A percentile compares a stretch with the other conserved stretches of the same genome.
These are phyloP conservation scores for Favolaschia claudopus DNA, from an alignment of 768 basidiomycete species.

Conservation along the genomic window DNA sequence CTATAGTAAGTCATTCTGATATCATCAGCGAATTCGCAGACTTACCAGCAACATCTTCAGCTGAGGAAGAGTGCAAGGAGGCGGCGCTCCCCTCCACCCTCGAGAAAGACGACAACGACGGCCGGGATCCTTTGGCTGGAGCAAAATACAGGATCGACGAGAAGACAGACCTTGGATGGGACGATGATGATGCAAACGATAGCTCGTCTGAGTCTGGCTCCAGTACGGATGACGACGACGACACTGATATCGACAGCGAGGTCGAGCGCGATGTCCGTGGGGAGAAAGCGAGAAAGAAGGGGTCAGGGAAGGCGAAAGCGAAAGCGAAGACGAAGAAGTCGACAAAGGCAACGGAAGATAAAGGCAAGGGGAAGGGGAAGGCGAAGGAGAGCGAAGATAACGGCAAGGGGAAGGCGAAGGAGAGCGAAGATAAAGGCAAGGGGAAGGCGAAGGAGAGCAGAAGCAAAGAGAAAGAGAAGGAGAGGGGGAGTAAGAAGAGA, in stretches of 20 bases:
- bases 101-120: not conserved
- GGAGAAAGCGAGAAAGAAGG: not conserved
- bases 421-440: not conserved
- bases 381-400: not conserved
- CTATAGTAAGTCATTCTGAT: not conserved
- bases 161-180: too few species aligned
- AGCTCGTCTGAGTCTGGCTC: too few species aligned
- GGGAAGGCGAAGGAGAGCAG: not conserved
- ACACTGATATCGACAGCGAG: too few species aligned
- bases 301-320: not conserved
- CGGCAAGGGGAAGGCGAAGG: not conserved
- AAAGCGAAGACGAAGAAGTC: not conserved
- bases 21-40: too few species aligned
- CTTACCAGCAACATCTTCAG: not conserved
- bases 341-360: not conserved
- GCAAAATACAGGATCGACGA: not conserved
- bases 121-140: not conserved
- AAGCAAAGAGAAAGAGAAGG: not conserved
- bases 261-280: too few species aligned
- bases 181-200: not conserved
- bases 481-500: not conserved
- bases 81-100: not conserved
- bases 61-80: not conserved
- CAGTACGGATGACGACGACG: too few species aligned
- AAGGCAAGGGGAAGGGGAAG: not conserved